Percentiles rank a stretch among this genome's conserved stretches.
These are phyloP conservation scores for Talaromyces amestolkiae DNA, from an alignment of 2,329 filamentous ascomycete genomes.

Conservation along the genomic window DNA sequence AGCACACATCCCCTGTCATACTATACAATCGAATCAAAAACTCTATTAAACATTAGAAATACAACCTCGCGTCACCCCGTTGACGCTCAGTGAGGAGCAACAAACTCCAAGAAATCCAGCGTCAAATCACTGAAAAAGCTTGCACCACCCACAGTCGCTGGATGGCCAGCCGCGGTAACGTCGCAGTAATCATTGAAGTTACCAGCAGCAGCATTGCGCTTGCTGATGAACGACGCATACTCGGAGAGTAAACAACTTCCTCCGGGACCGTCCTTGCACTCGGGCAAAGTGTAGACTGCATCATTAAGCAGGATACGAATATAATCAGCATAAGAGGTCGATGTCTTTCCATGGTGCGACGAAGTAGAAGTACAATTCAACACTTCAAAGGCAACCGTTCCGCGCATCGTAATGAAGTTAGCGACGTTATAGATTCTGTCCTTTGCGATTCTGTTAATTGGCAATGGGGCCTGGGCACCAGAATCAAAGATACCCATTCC, in stretches of 20 bases:
- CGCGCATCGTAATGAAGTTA: slow-evolving; percentile 61
- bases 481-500: slow-evolving; percentile 56
- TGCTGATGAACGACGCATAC: slow-evolving; percentile 46
- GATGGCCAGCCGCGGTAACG: slow-evolving; percentile 23
- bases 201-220: slow-evolving; percentile 50
- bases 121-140: slow-evolving; percentile 33
- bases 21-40: not conserved
- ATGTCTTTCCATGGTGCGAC: not conserved
- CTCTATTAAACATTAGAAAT: not conserved
- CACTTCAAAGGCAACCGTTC: slow-evolving; percentile 64
- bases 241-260: slow-evolving; percentile 51
- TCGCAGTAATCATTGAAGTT: slow-evolving; percentile 43
- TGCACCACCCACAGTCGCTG: slow-evolving; percentile 21
- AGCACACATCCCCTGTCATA: not conserved
- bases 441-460: slow-evolving; percentile 47
- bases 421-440: slow-evolving; percentile 55
- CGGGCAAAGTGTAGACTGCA: slow-evolving; percentile 59
- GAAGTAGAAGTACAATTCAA: slow-evolving; percentile 49
- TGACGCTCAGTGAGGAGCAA: slow-evolving; percentile 26
- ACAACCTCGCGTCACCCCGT: not conserved
- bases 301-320: slow-evolving; percentile 62
- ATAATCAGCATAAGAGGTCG: slow-evolving; percentile 22
- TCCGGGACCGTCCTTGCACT: slow-evolving; percentile 57
- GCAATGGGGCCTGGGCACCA: slow-evolving; percentile 54
- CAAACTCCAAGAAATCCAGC: slow-evolving; percentile 28